Evolutionary conservation across 1,284 basidiomycete species (phyloP), one percentile per base, ranked within the genome.

Genomic region (Cryptococcus wingfieldii): DNA sequence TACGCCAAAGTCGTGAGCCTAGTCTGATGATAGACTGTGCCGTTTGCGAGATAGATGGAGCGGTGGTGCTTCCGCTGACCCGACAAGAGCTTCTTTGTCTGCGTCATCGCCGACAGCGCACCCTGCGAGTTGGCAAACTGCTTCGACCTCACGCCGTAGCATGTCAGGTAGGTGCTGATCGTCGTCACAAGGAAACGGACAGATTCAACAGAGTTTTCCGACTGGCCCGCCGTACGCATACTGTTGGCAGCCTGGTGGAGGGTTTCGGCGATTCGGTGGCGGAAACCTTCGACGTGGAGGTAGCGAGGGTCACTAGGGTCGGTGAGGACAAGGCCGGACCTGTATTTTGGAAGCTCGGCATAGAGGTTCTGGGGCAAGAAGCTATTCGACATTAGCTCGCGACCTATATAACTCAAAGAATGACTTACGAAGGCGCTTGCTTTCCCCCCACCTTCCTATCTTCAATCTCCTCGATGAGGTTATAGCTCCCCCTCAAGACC

Each of bases 131-230:
- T 63, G 16, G 61, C 54, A 56, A 67, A 76, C 53, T 72, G 69
- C 59, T 75, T 75, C 23, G 69, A 66, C 12, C 71, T 68, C 47
- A 73, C 69, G 38, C 74, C 73, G 48, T 76, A 76, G 5, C 68
- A 65, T 9, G 69, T 71, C 6, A 76, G 63, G 54, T 66, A 72
- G 3, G 72, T 62, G 49, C 72, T 71, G 34, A 77, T 74, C 14
- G 72, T 72, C 0, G 75, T 73, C 38, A 82, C 75, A 9, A 82
- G 71, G 54, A 79, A 72, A 63, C 79, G 79, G 59, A 96, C 85
- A 10, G 90, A 87, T 72, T 98, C 96, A 55, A 94, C 92, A 64
- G 95, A 93, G 72, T 94, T 92, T 75, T 96, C 93, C 64, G 86
- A 87, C 50, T 72, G 71, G 6, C 86, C 88, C 67, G 88, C 85